Evolutionary conservation across 2,329 filamentous ascomycete species (phyloP), one percentile per base, ranked within the genome.

Genomic region (Fusarium floridanum): DNA sequence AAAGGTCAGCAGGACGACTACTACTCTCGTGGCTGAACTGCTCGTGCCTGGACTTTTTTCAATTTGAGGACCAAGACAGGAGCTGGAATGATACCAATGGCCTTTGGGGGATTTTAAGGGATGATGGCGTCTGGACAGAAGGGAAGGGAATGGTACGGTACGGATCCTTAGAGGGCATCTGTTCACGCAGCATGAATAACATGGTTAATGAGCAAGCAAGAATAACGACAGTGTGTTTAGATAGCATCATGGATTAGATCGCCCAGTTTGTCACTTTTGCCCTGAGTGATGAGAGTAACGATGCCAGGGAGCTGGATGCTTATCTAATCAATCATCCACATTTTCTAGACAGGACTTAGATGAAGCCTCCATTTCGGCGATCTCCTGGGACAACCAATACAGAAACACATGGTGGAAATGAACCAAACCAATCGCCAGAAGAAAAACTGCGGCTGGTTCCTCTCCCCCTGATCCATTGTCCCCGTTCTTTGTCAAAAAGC

Each of bases 1-100:
- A 77, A 78, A 24, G 77, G 82, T 71, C 82, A 85, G 78, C 86
- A 88, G 76, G 84, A 88, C n/a, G 84, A 84, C 6, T 90, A 90
- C 75, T 90, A 89, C 79, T 70, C 78, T 22, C 78, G 78, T 59
- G 76, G 77, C 22, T 79, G 50, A 74, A 20, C 16, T 43, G 5
- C 14, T 53, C 29, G 22, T n/a, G 11, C n/a, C 16, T 55, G 20
- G 9, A 5, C 36, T 36, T 45, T 36, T 64, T 50, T 64, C 14
- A 43, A 17, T 34, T 22, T 48, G 27, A 59, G 39, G n/a, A 24
- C 29, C 16, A 43, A 37, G 29, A 67, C 22, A 50, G 36, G 61
- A 67, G 43, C 22, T 45, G 61, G 50, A 57, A 75, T 66, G 73
- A 71, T 73, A 73, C 73, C 55, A 71, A 71, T 55, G 73, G 29